Evolutionary conservation across 768 basidiomycete species (phyloP), one percentile per base, ranked within the genome.

Genomic region (Lyophyllum shimeji): DNA sequence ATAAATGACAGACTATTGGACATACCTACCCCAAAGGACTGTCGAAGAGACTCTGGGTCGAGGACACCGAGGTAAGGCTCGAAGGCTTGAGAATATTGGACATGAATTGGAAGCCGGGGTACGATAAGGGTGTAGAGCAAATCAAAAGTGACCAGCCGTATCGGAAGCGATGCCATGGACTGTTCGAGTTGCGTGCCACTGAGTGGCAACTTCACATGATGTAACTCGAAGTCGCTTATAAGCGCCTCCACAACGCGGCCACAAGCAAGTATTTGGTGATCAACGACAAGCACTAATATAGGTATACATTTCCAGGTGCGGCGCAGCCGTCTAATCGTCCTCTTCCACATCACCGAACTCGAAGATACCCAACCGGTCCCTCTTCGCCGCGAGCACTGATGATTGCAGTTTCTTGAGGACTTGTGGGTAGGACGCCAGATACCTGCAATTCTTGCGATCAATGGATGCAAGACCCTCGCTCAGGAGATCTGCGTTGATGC

Each of bases 321-420:
- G 18, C 45, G 24, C 23, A 46, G 24, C 46, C 46, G 21, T 43
- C 63, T 70, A 79, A 56, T 93, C 88, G 54, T 93, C 91, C 67
- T 93, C 91, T 60, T 91, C 90, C 12, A 93, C 79, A 69, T 94
- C 92, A n/a, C 93, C 93, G 66, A 90, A 89, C 73, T 95, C 93
- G 65, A 90, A 95, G 83, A 93, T 92, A 33, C 93, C 92, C 52
- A 79, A 71, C 12, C 93, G 83, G 54, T 85, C 85, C 50, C 81
- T 77, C 71, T 93, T 93, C 11, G 93, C 93, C 18, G 77, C 77
- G 20, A 69, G 63, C 31, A 86, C 69, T 2, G 85, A 82, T 18
- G 77, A 78, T 68, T 85, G 83, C 40, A 96, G 70, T 64, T 83
- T 81, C 65, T 84, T 84, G 53, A 82, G 65, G 18, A 94, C 75